Conservation (phyloP, 2,329 filamentous ascomycete genomes). For the Diaporthe citriasiana region DNA sequence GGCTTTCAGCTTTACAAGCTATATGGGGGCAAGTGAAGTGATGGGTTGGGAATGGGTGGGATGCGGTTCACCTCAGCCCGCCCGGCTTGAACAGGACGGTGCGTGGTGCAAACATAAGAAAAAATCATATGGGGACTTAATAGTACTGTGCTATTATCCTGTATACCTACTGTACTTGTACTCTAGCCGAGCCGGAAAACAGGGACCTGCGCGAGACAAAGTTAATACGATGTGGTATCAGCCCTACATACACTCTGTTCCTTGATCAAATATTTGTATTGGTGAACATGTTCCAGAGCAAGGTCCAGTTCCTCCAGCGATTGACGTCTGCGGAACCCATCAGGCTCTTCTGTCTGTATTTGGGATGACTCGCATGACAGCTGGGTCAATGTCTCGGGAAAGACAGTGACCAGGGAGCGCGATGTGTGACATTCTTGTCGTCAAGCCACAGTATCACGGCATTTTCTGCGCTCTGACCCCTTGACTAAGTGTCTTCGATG, state of each 20-base stretch:
- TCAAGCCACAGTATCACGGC: conserved; percentile 31
- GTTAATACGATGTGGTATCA: conserved; percentile 28
- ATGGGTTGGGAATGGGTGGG: background rate
- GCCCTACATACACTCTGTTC: background rate
- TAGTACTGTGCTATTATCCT: conserved; percentile 28
- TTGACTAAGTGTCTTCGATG: background rate
- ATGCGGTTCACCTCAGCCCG: background rate
- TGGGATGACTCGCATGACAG: conserved; percentile 16
- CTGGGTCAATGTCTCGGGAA: conserved; percentile 27
- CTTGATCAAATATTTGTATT: background rate
- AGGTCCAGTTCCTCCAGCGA: background rate
- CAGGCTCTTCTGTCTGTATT: conserved; percentile 8
- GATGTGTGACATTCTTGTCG: background rate
- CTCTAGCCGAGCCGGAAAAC: conserved; percentile 20
- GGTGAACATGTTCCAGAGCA: background rate
- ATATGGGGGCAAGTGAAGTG: background rate
- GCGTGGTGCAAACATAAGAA: conserved; percentile 15
- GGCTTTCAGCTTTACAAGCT: background rate
- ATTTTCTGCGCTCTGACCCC: background rate
- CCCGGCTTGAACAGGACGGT: background rate
- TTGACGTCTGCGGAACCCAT: background rate
- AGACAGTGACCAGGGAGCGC: background rate
- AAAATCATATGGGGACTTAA: conserved; percentile 9
- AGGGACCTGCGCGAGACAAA: conserved; percentile 24
- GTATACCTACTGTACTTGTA: conserved; percentile 33